These are phyloP conservation scores for Aspergillus pseudonomiae DNA, from an alignment of 2,329 filamentous ascomycete genomes.

Conservation along the genomic window DNA sequence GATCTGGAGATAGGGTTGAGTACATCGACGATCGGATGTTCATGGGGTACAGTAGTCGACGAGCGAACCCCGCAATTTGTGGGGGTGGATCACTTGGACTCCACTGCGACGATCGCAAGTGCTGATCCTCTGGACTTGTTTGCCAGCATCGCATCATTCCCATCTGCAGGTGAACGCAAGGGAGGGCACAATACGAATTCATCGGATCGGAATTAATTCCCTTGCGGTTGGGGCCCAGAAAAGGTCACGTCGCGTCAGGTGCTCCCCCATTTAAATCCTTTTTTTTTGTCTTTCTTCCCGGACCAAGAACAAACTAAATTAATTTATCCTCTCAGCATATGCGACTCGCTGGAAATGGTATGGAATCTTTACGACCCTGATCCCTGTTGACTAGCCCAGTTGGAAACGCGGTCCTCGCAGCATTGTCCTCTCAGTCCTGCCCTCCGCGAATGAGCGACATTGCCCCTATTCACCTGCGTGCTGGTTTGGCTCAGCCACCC, in stretches of 20 bases:
- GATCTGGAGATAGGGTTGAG: not conserved
- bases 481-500: constrained; percentile 5
- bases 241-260: not conserved
- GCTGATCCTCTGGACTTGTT: not conserved
- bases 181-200: not conserved
- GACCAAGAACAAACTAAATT: not conserved
- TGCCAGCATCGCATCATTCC: too few species aligned
- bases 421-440: not conserved
- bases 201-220: not conserved
- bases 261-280: not conserved
- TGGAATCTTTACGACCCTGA: not conserved
- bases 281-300: not conserved
- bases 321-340: not conserved
- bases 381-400: not conserved
- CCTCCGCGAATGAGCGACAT: constrained; percentile 6
- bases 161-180: too few species aligned
- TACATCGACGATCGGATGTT: not conserved
- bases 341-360: constrained; percentile 2
- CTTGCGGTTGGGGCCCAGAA: not conserved
- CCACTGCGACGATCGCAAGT: not conserved
- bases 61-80: not conserved
- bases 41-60: not conserved
- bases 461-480: not conserved
- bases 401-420: not conserved
- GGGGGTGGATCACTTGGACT: not conserved